Evolutionary conservation across 805 yeast species (phyloP), one percentile per base, ranked within the genome.

Genomic region (Zygotorulaspora florentina): DNA sequence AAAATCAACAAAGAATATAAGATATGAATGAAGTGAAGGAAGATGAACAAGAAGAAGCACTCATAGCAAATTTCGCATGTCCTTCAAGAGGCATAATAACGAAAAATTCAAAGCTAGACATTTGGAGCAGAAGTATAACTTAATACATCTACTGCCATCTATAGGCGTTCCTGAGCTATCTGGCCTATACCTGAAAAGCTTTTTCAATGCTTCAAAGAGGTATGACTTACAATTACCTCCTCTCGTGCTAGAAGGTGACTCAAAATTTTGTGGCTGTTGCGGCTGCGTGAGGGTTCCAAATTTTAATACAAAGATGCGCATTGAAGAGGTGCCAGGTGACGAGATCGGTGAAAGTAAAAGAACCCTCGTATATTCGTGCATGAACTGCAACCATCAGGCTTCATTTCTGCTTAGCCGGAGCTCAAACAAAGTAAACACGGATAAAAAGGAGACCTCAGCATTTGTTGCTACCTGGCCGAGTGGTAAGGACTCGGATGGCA

Each of bases 271-370:
- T 48, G 61, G 59, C 4, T 40, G 43, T 15, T 64, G 69, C 51
- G 64, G 66, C 9, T 35, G 45, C 11, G 55, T 67, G 2, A 50
- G 63, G 17, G 49, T 70, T 9, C 64, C 72, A 2, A 61, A 61
- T 6, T 34, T 18, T 12, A 48, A 45, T 33, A 35, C 39, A 11
- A 20, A 36, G 23, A 42, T 48, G 44, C 37, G 39, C 9, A 40
- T 39, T 12, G 34, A 26, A 6, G 52, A 45, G 29, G 15, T 16
- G 12, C 8, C 23, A 9, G 29, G 42, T 10, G 44, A 17, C 17
- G 15, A 8, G 13, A 39, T 23, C 33, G 56, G 54, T 46, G 43
- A 33, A 44, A 18, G 12, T 8, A 48, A 18, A 37, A 63, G 52
- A 35, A 43, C 6, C 23, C 50, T 67, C 15, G 31, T 53, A 13